A percentile compares a stretch with the other conserved stretches of the same genome.
phyloP scores from a whole-genome alignment of 225 moss, liverwort and hornwort genomes.

The Anthoceros angustus region DNA sequence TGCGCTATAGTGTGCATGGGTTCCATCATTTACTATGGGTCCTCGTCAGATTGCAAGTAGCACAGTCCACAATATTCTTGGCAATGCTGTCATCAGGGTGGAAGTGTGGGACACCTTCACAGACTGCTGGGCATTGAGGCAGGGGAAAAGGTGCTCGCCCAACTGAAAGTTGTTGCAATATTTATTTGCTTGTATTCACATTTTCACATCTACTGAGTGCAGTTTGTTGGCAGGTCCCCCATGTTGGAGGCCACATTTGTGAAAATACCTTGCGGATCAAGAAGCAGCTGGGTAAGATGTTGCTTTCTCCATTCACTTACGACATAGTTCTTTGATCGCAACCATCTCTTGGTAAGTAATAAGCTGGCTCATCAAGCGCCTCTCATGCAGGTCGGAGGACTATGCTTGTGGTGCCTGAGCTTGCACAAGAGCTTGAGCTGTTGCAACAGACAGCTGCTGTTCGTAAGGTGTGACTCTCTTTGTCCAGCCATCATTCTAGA shows the following conservation, averaged over 20 bases:
- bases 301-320: slow-evolving; percentile 1
- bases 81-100: not conserved
- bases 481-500: not conserved
- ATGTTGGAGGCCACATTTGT: slow-evolving; percentile 90
- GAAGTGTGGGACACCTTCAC: not conserved
- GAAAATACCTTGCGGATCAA: slow-evolving; percentile 88
- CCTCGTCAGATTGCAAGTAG: too few species aligned
- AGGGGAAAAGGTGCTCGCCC: not conserved
- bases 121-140: not conserved
- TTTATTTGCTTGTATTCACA: not conserved
- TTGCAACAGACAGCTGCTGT: slow-evolving; percentile 41
- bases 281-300: slow-evolving; percentile 89
- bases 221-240: slow-evolving; percentile 44
- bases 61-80: not conserved
- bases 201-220: not conserved
- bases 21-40: too few species aligned
- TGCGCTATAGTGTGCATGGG: too few species aligned
- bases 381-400: slow-evolving; percentile 65
- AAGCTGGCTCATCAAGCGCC: not conserved
- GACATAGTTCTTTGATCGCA: not conserved
- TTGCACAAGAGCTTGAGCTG: slow-evolving; percentile 53
- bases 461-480: slow-evolving; percentile 37
- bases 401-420: slow-evolving; percentile 89
- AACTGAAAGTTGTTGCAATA: not conserved
- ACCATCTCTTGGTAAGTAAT: not conserved